phyloP scores from a whole-genome alignment of 2,329 filamentous ascomycete species.

The Hypoxylon sp. region DNA sequence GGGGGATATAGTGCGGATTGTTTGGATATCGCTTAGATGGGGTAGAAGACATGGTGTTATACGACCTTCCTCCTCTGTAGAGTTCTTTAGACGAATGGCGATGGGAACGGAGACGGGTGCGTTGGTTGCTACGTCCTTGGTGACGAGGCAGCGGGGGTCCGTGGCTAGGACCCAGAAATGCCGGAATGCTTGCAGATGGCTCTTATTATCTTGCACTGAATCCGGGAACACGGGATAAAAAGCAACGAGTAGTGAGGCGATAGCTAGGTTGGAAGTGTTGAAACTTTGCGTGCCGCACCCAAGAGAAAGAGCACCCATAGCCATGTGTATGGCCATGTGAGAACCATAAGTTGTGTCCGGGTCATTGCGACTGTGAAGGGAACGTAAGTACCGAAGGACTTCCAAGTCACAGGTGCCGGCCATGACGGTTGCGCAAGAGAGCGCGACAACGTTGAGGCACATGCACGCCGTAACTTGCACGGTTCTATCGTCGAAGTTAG shows the following conservation, averaged over 20 bases:
- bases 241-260: constrained; percentile 87
- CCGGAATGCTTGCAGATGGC: constrained; percentile 94
- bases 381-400: constrained; percentile 86
- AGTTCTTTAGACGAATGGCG: constrained; percentile 70
- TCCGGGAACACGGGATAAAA: constrained; percentile 96
- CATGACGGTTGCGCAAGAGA: constrained; percentile 91
- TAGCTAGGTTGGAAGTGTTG: constrained; percentile 87
- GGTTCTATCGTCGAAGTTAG: constrained; percentile 85
- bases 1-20: constrained; percentile 71
- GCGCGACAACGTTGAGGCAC: constrained; percentile 88
- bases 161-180: constrained; percentile 97
- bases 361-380: constrained; percentile 89
- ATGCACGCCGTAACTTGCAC: constrained; percentile 87
- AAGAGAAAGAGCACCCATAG: constrained; percentile 90
- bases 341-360: constrained; percentile 90
- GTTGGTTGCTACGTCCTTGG: constrained; percentile 87
- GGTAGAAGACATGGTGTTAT: constrained; percentile 74
- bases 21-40: constrained; percentile 73
- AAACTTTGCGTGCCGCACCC: constrained; percentile 95
- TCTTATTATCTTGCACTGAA: constrained; percentile 91
- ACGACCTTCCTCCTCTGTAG: constrained; percentile 56
- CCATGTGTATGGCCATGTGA: constrained; percentile 92
- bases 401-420: constrained; percentile 92
- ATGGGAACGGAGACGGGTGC: constrained; percentile 83
- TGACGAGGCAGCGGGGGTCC: constrained; percentile 88